A percentile compares a stretch with the other conserved stretches of the same genome.
These are phyloP conservation scores for Alopecurus myosuroides DNA, from an alignment of 176 grass and related monocot genomes.

Conservation along the genomic window DNA sequence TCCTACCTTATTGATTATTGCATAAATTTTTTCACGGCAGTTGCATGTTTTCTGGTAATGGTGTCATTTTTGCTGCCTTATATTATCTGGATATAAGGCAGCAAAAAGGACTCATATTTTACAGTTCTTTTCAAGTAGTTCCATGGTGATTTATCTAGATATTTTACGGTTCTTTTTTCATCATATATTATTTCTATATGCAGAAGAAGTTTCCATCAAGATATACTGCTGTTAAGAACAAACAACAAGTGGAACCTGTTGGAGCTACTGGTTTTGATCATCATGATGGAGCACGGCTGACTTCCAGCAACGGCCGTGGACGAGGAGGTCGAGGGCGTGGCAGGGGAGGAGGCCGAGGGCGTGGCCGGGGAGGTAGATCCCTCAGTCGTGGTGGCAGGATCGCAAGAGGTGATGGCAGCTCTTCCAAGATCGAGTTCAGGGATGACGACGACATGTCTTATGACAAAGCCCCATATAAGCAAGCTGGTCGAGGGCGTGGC, in stretches of 20 bases:
- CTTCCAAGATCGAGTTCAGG: constrained; percentile 25
- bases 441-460: constrained; percentile 32
- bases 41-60: neutral
- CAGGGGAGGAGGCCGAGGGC: constrained; percentile 47
- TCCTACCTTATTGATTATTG: constrained; percentile 26
- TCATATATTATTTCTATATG: constrained; percentile 1
- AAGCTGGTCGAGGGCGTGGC: constrained; percentile 41
- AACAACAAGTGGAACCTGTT: constrained; percentile 40
- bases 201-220: constrained; percentile 77
- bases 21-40: neutral
- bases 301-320: constrained; percentile 50
- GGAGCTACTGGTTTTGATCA: constrained; percentile 43
- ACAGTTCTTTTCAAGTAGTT: too few relatives aligned
- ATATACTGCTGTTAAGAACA: constrained; percentile 48
- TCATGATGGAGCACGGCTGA: constrained; percentile 29
- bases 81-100: neutral
- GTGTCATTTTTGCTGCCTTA: neutral
- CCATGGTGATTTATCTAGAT: neutral
- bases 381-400: constrained; percentile 66
- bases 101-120: too few relatives aligned
- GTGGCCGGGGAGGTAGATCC: constrained; percentile 51
- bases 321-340: constrained; percentile 65
- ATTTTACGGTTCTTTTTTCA: neutral
- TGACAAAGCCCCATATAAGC: constrained; percentile 46
- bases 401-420: constrained; percentile 51